A percentile compares a stretch with the other conserved stretches of the same genome.
These are phyloP conservation scores for Aspergillus wentii DNA, from an alignment of 495 filamentous ascomycete species.

Conservation along the genomic window DNA sequence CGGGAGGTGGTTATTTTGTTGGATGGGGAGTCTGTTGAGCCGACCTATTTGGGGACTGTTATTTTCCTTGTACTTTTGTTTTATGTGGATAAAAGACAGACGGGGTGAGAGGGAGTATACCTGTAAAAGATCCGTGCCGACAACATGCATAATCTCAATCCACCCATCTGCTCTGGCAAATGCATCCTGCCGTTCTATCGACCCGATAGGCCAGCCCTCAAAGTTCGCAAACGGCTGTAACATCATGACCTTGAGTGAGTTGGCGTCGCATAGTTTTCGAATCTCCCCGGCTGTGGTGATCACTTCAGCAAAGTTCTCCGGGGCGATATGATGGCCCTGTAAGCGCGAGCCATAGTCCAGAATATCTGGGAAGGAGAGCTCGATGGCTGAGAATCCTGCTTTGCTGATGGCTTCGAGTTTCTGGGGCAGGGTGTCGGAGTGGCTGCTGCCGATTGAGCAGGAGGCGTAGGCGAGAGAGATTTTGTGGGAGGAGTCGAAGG, in stretches of 20 bases:
- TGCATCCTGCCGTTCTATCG: constrained; percentile 55
- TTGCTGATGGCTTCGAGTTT: constrained; percentile 63
- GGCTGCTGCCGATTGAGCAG: constrained; percentile 54
- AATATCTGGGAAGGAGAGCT: constrained; percentile 76
- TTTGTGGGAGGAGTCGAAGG: constrained; percentile 23
- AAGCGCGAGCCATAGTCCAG: constrained; percentile 52
- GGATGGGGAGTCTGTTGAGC: constrained; percentile 59
- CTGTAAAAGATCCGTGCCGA: constrained; percentile 71
- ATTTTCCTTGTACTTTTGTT: too few species aligned
- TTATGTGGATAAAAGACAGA: too few species aligned
- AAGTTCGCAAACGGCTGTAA: constrained; percentile 78
- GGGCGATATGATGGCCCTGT: constrained; percentile 41
- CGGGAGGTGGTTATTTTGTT: constrained; percentile 45
- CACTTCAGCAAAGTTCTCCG: constrained; percentile 54
- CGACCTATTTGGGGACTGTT: constrained; percentile 47
- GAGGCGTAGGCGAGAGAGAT: constrained; percentile 62
- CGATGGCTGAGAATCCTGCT: constrained; percentile 66
- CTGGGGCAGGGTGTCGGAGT: constrained; percentile 51
- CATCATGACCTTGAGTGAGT: constrained; percentile 60
- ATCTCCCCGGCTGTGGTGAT: constrained; percentile 47
- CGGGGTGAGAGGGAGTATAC: constrained; percentile 21
- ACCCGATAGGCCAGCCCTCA: constrained; percentile 66
- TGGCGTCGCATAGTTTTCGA: constrained; percentile 44
- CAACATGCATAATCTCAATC: constrained; percentile 68
- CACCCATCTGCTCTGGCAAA: constrained; percentile 62